Percentiles rank a stretch among this genome's conserved stretches.
Conservation (phyloP, 495 filamentous ascomycete genomes). For the Tuber aestivum region DNA sequence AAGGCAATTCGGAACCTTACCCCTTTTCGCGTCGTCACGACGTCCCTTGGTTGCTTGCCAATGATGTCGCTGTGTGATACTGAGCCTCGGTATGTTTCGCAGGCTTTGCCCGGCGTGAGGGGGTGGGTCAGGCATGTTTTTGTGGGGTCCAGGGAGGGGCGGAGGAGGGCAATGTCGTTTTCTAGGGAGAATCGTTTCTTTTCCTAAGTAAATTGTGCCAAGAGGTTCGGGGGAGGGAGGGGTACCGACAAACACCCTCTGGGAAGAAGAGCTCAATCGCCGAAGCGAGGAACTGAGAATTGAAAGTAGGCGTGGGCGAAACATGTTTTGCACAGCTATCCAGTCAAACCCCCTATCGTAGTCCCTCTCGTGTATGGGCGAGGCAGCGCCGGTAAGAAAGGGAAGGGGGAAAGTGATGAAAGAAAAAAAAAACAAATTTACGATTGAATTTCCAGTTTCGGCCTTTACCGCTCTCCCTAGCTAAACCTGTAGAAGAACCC, state of each 20-base stretch:
- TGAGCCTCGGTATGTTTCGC: slow-evolving; percentile 49
- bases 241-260: slow-evolving; percentile 24
- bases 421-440: neutral
- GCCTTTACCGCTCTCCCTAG: neutral
- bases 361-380: neutral
- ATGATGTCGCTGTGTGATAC: slow-evolving; percentile 59
- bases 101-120: slow-evolving; percentile 48
- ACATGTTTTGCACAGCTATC: neutral
- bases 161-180: slow-evolving; percentile 56
- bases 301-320: neutral
- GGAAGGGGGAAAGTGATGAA: neutral
- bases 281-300: neutral
- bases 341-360: neutral
- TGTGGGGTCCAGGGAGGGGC: slow-evolving; percentile 42
- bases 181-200: slow-evolving; percentile 43
- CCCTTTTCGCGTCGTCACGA: slow-evolving; percentile 52
- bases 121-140: slow-evolving; percentile 51
- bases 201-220: neutral
- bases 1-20: slow-evolving; percentile 52
- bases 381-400: neutral
- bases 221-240: neutral
- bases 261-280: slow-evolving; percentile 24
- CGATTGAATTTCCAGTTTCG: neutral
- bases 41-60: slow-evolving; percentile 54
- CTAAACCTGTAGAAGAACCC: neutral